These are phyloP conservation scores for Monilinia polystroma DNA, from an alignment of 2,329 filamentous ascomycete species.

Conservation along the genomic window DNA sequence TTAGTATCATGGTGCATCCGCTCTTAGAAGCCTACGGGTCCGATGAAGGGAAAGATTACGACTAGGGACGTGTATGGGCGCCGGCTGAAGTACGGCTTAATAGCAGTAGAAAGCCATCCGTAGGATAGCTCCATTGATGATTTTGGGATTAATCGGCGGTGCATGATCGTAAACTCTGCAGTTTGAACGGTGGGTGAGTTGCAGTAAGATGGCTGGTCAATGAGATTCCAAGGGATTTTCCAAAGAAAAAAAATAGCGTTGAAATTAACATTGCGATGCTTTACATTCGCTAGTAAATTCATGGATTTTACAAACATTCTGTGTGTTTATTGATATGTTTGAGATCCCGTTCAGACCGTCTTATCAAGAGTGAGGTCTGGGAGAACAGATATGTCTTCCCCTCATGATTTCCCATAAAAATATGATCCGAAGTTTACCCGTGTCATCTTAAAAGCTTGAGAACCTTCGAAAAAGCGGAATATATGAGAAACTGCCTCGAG, in stretches of 20 bases:
- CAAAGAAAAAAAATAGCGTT: not conserved
- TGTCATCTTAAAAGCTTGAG: too few relatives aligned
- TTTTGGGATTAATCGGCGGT: not conserved
- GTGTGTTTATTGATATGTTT: not conserved
- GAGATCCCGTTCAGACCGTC: not conserved
- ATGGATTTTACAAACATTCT: not conserved
- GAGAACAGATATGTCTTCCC: not conserved
- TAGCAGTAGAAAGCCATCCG: constrained; percentile 23
- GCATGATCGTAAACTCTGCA: not conserved
- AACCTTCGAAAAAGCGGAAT: too few relatives aligned
- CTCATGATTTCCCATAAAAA: not conserved
- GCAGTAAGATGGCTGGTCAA: not conserved
- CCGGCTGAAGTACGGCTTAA: constrained; percentile 31
- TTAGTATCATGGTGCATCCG: constrained; percentile 30
- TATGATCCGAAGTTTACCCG: constrained; percentile 2
- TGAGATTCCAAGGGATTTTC: not conserved
- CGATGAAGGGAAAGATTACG: constrained; percentile 30
- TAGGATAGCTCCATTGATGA: not conserved
- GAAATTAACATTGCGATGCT: not conserved
- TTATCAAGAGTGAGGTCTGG: not conserved
- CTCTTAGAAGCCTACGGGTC: constrained; percentile 25
- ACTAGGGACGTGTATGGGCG: constrained; percentile 28
- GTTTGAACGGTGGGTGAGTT: too few relatives aligned
- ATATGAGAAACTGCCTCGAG: too few relatives aligned
- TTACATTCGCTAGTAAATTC: not conserved